Conservation (phyloP, 805 yeast species). For the Peterozyma toletana region DNA sequence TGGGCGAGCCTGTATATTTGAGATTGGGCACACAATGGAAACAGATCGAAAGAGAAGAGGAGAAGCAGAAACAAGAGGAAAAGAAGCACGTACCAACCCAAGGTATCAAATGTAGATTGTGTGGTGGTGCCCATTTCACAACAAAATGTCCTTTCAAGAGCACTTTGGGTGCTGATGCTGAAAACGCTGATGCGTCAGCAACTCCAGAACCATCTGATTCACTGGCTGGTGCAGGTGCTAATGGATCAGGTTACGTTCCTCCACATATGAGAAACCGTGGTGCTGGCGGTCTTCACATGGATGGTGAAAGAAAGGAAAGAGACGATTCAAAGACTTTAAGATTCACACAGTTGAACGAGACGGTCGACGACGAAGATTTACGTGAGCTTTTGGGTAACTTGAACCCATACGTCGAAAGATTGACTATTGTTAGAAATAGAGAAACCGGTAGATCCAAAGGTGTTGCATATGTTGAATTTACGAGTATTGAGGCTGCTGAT, state of each 20-base stretch:
- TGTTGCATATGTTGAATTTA: conserved; percentile 86
- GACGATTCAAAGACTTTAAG: conserved; percentile 86
- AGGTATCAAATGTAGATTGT: conserved; percentile 69
- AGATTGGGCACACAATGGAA: conserved; percentile 73
- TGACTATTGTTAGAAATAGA: conserved; percentile 80
- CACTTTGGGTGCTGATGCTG: conserved; percentile 54
- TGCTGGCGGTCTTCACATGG: conserved; percentile 30
- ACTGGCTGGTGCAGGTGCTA: conserved; percentile 19
- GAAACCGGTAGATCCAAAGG: conserved; percentile 95
- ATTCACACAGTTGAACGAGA: conserved; percentile 83
- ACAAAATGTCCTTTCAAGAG: conserved; percentile 94
- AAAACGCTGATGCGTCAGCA: conserved; percentile 33
- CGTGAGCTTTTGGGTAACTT: conserved; percentile 65
- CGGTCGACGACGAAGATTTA: conserved; percentile 75
- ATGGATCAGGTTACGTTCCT: conserved; percentile 47
- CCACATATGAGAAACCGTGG: conserved; percentile 45
- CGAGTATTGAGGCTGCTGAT: conserved; percentile 62
- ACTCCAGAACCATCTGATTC: conserved; percentile 12
- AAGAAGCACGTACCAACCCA: conserved; percentile 31
- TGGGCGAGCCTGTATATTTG: conserved; percentile 78
- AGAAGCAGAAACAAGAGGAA: conserved; percentile 34
- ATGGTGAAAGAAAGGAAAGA: conserved; percentile 40
- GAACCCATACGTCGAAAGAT: conserved; percentile 64
- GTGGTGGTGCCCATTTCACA: conserved; percentile 93
- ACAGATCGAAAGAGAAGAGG: conserved; percentile 66